phyloP scores from a whole-genome alignment of 352 stramenopile species.

The Phytophthora meadii region DNA sequence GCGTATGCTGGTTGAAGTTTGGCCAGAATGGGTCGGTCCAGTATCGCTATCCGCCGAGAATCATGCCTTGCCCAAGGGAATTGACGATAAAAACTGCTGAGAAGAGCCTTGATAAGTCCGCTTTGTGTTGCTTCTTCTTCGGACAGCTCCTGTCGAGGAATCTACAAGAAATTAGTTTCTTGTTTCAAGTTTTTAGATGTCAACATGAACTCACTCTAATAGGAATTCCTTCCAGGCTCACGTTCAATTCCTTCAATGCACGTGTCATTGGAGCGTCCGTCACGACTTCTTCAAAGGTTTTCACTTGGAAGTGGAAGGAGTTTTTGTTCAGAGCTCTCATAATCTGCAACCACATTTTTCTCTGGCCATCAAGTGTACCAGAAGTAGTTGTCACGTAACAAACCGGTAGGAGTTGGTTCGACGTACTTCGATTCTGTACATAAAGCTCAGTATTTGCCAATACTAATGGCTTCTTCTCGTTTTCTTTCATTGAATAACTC shows the following conservation, averaged over 20 bases:
- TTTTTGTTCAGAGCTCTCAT: conserved; percentile 38
- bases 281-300: conserved; percentile 43
- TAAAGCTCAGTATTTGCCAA: conserved; percentile 33
- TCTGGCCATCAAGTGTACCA: conserved; percentile 57
- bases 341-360: conserved; percentile 67
- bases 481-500: conserved; percentile 17
- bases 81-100: conserved; percentile 33
- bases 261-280: conserved; percentile 24
- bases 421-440: background rate
- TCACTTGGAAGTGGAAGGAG: conserved; percentile 33
- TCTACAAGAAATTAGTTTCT: conserved; percentile 14
- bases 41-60: conserved; percentile 15
- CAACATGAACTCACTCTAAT: conserved; percentile 26
- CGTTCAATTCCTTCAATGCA: conserved; percentile 36
- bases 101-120: conserved; percentile 10
- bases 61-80: conserved; percentile 27
- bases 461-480: conserved; percentile 24
- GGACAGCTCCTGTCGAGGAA: conserved; percentile 14
- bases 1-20: conserved; percentile 38
- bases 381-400: conserved; percentile 48
- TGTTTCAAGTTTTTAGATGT: background rate
- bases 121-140: conserved; percentile 13
- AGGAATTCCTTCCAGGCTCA: conserved; percentile 35
- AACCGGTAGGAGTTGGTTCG: conserved; percentile 27
- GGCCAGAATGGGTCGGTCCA: conserved; percentile 18